Conservation (phyloP, 2,329 filamentous ascomycete genomes). For the Cercospora canescens region DNA sequence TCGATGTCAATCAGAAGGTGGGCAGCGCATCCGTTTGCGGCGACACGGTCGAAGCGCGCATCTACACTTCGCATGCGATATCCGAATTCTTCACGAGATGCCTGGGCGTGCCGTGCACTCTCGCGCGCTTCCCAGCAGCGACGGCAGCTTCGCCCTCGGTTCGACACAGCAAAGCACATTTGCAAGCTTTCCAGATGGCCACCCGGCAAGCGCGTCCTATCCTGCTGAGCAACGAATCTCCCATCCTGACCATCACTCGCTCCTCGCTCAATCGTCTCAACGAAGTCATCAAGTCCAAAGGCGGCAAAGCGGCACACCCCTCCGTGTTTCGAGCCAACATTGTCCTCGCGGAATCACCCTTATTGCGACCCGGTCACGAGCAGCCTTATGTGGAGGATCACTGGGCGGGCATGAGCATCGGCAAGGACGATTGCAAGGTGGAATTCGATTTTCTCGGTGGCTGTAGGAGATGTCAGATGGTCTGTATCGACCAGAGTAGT, state of each 20-base stretch:
- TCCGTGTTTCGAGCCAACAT: constrained; percentile 89
- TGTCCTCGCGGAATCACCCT: constrained; percentile 60
- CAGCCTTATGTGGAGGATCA: constrained; percentile 76
- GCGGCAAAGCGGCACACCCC: constrained; percentile 65
- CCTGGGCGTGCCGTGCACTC: constrained; percentile 75
- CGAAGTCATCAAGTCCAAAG: constrained; percentile 62
- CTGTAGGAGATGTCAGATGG: constrained; percentile 92
- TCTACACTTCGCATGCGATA: constrained; percentile 66
- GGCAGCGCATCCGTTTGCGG: constrained; percentile 74
- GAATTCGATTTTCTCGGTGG: constrained; percentile 73
- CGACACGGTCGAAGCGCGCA: constrained; percentile 69
- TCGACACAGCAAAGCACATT: constrained; percentile 70
- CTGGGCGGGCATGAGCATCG: constrained; percentile 71
- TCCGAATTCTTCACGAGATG: constrained; percentile 75
- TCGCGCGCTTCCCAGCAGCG: constrained; percentile 76
- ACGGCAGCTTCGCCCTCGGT: constrained; percentile 57
- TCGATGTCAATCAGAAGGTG: constrained; percentile 39
- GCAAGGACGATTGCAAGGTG: constrained; percentile 38
- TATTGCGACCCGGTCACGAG: constrained; percentile 45
- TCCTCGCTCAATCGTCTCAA: constrained; percentile 81
- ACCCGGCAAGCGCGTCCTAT: constrained; percentile 55
- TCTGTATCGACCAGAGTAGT: constrained; percentile 86
- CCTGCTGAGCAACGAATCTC: constrained; percentile 87
- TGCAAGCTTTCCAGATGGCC: constrained; percentile 46
- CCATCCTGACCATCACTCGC: constrained; percentile 80